A percentile compares a stretch with the other conserved stretches of the same genome.
phyloP scores from a whole-genome alignment of 306 rosid genomes.

The Cicer bijugum region DNA sequence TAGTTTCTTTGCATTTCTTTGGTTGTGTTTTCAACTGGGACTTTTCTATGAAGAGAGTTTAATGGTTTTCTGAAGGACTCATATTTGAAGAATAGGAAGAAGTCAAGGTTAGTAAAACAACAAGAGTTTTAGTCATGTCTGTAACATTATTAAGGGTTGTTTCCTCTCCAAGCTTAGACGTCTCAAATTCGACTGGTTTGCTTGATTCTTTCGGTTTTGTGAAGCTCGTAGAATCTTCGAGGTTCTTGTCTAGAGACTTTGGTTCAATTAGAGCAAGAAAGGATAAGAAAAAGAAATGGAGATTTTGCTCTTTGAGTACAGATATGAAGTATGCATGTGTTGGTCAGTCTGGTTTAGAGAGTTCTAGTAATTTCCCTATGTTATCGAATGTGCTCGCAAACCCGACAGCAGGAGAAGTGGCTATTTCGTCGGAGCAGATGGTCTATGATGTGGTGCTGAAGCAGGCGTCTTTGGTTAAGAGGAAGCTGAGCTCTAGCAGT shows the following conservation, averaged over 20 bases:
- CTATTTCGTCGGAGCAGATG: constrained; percentile 65
- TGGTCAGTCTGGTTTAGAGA: constrained; percentile 57
- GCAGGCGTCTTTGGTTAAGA: constrained; percentile 76
- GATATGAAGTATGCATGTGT: constrained; percentile 55
- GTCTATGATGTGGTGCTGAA: constrained; percentile 73
- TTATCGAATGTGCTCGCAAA: constrained; percentile 65
- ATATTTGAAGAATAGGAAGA: constrained; percentile 26
- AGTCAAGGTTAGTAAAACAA: constrained; percentile 14
- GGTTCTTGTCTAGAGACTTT: constrained; percentile 46
- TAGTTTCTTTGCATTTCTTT: constrained; percentile 38
- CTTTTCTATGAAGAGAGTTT: constrained; percentile 21
- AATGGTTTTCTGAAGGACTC: constrained; percentile 36
- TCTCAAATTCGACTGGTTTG: constrained; percentile 51
- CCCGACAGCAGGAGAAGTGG: constrained; percentile 62
- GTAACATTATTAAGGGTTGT: constrained; percentile 55
- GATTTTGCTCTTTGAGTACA: constrained; percentile 47
- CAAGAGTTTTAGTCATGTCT: constrained; percentile 60
- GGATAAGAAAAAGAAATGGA: constrained; percentile 52
- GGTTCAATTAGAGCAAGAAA: constrained; percentile 47
- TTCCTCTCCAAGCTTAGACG: constrained; percentile 60
- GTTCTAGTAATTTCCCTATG: constrained; percentile 51
- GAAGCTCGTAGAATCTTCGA: constrained; percentile 54
- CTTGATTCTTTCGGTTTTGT: constrained; percentile 60
- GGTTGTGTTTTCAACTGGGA: neutral
- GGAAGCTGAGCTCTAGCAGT: constrained; percentile 55